Evolutionary conservation across 805 yeast genomes (phyloP), one percentile per base, ranked within the genome.

Genomic region (Torulaspora quercuum): DNA sequence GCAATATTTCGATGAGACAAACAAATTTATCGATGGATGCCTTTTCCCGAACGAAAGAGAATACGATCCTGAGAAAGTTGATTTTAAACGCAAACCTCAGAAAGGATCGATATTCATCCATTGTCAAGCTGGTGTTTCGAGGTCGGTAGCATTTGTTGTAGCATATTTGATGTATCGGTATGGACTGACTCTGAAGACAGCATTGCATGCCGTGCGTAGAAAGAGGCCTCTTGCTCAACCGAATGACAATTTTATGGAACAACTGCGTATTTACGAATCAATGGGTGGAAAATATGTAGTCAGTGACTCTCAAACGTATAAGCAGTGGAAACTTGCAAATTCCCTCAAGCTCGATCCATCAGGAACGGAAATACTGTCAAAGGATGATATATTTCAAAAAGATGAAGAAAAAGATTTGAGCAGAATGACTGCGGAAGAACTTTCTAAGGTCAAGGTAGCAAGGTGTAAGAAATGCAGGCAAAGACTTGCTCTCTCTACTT

Each of bases 61-160:
- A 33, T 57, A 57, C 32, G 43, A 49, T 41, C 61, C 65, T 32
- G 16, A 50, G 31, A 42, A 52, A 44, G 55, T 50, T 37, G 41
- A 54, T 30, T 57, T 58, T 35, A 55, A 47, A 39, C 53, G 52
- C 15, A 59, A 50, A 26, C 67, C 56, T 15, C 75, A 75, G 35
- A 52, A 59, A 34, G 70, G 73, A 4, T 65, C 68, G n/a, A 64
- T 73, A 1, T 66, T 78, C 41, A 75, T 82, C 7, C 86, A 82
- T 55, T 85, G 95, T 59, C 85, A 90, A 41, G 97, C 95, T 18
- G 98, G 98, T 1, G 85, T 86, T 18, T 87, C 96, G 1, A 70
- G 98, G 46, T 84, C 95, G 4, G 90, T 84, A 0, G 80, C 97
- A 0, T 80, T 88, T 10, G 79, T 81, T 23, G 78, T 85, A 32